A percentile compares a stretch with the other conserved stretches of the same genome.
These are phyloP conservation scores for Centella asiatica DNA, from an alignment of 129 eudicot genomes.

Conservation along the genomic window DNA sequence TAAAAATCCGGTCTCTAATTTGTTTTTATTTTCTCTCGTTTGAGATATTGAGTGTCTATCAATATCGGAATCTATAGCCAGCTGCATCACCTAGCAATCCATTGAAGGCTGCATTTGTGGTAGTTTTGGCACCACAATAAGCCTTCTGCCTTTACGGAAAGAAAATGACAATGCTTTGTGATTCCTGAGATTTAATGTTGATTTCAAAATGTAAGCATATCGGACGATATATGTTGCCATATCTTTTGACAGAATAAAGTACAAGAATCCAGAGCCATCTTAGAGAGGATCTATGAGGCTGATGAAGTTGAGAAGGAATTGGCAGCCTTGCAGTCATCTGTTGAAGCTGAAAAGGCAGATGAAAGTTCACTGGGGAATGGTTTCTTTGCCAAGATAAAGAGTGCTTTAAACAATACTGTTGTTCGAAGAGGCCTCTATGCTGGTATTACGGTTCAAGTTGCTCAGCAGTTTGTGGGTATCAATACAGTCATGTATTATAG, in stretches of 20 bases:
- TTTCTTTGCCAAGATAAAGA: background rate
- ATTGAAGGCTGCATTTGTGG: background rate
- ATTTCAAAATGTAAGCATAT: background rate
- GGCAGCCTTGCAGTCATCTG: conserved; percentile 29
- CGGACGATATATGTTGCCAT: background rate
- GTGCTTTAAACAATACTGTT: conserved; percentile 3
- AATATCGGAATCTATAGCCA: too few species aligned
- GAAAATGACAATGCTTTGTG: too few species aligned
- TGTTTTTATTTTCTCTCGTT: too few species aligned
- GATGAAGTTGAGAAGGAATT: conserved; percentile 34
- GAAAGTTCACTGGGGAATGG: background rate
- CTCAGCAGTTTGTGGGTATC: conserved; percentile 43
- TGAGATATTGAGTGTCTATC: too few species aligned
- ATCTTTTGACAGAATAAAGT: conserved; percentile 18
- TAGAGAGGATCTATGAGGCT: conserved; percentile 29
- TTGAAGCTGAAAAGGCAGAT: conserved; percentile 28
- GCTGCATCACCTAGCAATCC: too few species aligned
- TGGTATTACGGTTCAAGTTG: conserved; percentile 19
- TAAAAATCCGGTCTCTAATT: too few species aligned
- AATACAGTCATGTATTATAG: conserved; percentile 44
- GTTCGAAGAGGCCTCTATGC: conserved; percentile 5
- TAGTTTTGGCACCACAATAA: background rate
- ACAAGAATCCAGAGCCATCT: conserved; percentile 26
- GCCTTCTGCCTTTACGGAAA: too few species aligned
- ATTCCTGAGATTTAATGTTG: too few species aligned